phyloP scores from a whole-genome alignment of 2,329 filamentous ascomycete species.

The Cladophialophora chaetospira region DNA sequence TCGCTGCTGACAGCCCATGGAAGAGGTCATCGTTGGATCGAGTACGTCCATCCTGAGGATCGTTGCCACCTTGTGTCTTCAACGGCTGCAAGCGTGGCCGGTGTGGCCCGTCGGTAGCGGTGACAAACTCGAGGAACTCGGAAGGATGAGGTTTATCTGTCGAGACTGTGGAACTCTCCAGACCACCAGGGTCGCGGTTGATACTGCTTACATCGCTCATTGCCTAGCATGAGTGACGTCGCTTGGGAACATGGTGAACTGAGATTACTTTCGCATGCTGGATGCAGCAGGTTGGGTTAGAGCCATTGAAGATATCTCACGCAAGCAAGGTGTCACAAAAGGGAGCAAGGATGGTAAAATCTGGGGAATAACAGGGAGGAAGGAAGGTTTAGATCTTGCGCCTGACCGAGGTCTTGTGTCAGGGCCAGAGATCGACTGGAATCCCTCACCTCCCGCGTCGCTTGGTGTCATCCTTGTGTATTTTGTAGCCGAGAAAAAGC shows the following conservation, averaged over 20 bases:
- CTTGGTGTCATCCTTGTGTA: background rate
- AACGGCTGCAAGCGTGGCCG: constrained; percentile 20
- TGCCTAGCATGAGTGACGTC: background rate
- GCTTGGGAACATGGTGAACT: constrained; percentile 1
- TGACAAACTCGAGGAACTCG: constrained; percentile 31
- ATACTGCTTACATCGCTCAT: constrained; percentile 24
- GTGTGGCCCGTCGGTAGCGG: background rate
- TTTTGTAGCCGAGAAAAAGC: constrained; percentile 2
- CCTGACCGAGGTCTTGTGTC: background rate
- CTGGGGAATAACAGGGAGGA: background rate
- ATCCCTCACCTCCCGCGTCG: background rate
- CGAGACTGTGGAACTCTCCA: constrained; percentile 9
- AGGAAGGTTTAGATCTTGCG: constrained; percentile 3
- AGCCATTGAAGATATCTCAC: background rate
- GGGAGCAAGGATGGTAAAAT: background rate
- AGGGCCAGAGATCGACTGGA: background rate
- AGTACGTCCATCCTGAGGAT: constrained; percentile 10
- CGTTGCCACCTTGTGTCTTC: constrained; percentile 10
- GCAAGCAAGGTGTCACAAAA: background rate
- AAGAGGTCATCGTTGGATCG: constrained; percentile 32
- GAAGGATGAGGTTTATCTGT: constrained; percentile 29
- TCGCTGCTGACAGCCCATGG: constrained; percentile 25
- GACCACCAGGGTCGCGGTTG: constrained; percentile 7
- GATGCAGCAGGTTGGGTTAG: background rate
- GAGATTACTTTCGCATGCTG: background rate